Conservation (phyloP, 2,329 filamentous ascomycete genomes). For the Fusarium sp. region DNA sequence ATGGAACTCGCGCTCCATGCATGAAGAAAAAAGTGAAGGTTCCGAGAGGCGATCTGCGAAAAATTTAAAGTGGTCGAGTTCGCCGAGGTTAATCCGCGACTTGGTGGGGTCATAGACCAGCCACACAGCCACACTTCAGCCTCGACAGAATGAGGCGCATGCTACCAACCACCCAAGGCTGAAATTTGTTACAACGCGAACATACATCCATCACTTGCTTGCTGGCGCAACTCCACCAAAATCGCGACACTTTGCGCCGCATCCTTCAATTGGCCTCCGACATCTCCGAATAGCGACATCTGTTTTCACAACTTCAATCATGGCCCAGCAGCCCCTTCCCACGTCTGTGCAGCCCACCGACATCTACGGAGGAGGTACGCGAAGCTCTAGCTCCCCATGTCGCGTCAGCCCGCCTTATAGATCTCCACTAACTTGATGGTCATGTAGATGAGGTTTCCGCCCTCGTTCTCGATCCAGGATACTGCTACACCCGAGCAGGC, state of each 20-base stretch:
- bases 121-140: conserved; percentile 35
- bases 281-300: conserved; percentile 24
- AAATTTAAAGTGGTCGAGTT: conserved; percentile 35
- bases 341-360: conserved; percentile 71
- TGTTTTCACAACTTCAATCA: conserved; percentile 48
- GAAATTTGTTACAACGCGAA: conserved; percentile 53
- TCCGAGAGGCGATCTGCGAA: conserved; percentile 22
- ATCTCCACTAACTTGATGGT: conserved; percentile 37
- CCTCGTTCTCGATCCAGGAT: conserved; percentile 95
- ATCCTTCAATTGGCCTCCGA: conserved; percentile 46
- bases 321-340: conserved; percentile 69
- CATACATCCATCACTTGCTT: conserved; percentile 25
- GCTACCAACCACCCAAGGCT: conserved; percentile 49
- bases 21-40: conserved; percentile 32
- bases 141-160: conserved; percentile 23
- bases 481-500: conserved; percentile 89
- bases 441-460: conserved; percentile 92
- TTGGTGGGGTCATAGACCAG: not conserved
- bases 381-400: conserved; percentile 35
- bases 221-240: conserved; percentile 46
- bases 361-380: conserved; percentile 72
- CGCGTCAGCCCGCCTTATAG: conserved; percentile 31
- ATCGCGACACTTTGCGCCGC: conserved; percentile 44
- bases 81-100: conserved; percentile 43
- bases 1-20: conserved; percentile 51